Conservation (phyloP, 1,284 basidiomycete species). For the Sporisorium sorghi region DNA sequence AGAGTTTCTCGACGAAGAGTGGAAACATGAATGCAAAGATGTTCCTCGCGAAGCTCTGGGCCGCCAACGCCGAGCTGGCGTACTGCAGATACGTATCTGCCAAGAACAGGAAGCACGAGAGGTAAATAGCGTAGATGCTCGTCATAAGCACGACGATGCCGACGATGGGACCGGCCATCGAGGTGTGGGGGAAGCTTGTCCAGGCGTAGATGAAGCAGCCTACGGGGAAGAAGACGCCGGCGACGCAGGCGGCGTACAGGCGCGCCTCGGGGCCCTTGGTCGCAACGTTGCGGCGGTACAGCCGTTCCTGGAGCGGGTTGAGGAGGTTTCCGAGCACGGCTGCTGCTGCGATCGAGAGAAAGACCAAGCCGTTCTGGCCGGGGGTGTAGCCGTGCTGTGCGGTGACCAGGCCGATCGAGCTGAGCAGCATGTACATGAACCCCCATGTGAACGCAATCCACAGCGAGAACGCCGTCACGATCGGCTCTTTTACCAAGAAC, state of each 20-base stretch:
- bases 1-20: slow-evolving; percentile 72
- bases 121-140: slow-evolving; percentile 66
- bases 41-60: slow-evolving; percentile 78
- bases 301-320: slow-evolving; percentile 71
- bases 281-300: slow-evolving; percentile 45
- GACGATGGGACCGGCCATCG: slow-evolving; percentile 67
- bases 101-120: slow-evolving; percentile 74
- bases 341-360: slow-evolving; percentile 51
- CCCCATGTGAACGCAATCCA: slow-evolving; percentile 75
- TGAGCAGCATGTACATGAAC: slow-evolving; percentile 76
- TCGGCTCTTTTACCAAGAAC: slow-evolving; percentile 76
- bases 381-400: slow-evolving; percentile 76
- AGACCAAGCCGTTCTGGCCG: slow-evolving; percentile 70
- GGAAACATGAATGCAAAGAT: slow-evolving; percentile 58
- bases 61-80: slow-evolving; percentile 81
- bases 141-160: slow-evolving; percentile 60
- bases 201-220: slow-evolving; percentile 63
- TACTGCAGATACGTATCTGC: slow-evolving; percentile 72
- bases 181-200: slow-evolving; percentile 65
- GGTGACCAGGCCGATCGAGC: slow-evolving; percentile 67
- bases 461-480: slow-evolving; percentile 74
- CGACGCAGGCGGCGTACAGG: slow-evolving; percentile 70
- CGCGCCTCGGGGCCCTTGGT: slow-evolving; percentile 70
- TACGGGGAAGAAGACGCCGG: slow-evolving; percentile 53
- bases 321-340: slow-evolving; percentile 76